Conservation (phyloP, 1,284 basidiomycete genomes). For the Puccinia novopanici region DNA sequence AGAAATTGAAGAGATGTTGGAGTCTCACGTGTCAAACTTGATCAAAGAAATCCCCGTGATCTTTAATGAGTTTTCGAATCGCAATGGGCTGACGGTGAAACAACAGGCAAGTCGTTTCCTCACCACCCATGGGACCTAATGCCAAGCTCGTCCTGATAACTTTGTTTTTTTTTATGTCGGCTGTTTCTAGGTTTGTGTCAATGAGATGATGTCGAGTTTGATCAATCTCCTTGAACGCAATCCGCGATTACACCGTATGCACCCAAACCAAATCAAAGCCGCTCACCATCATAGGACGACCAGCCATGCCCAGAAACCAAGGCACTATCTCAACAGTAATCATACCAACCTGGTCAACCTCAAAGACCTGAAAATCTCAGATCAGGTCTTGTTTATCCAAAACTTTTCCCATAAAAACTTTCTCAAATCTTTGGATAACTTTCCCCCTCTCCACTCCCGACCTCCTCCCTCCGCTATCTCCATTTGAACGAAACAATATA, state of each 20-base stretch:
- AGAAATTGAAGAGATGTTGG: conserved; percentile 24
- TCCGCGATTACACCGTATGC: not conserved
- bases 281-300: not conserved
- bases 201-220: conserved; percentile 51
- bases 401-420: conserved; percentile 26
- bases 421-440: conserved; percentile 2
- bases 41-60: conserved; percentile 45
- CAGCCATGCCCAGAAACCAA: not conserved
- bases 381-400: conserved; percentile 28
- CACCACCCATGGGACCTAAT: no score
- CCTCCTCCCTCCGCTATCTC: conserved; percentile 13
- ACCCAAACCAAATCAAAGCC: not conserved
- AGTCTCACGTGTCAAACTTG: conserved; percentile 33
- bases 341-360: conserved; percentile 13
- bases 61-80: conserved; percentile 22
- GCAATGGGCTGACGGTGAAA: conserved; percentile 34
- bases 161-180: not conserved
- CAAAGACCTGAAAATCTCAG: conserved; percentile 25
- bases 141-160: not conserved
- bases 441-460: not conserved
- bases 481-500: not conserved
- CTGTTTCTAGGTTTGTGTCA: conserved; percentile 39
- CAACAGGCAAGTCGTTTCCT: conserved; percentile 29
- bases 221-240: conserved; percentile 24
- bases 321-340: conserved; percentile 6